Evolutionary conservation across 345 rosid genomes (phyloP).

Genomic region (Laguncularia racemosa): DNA sequence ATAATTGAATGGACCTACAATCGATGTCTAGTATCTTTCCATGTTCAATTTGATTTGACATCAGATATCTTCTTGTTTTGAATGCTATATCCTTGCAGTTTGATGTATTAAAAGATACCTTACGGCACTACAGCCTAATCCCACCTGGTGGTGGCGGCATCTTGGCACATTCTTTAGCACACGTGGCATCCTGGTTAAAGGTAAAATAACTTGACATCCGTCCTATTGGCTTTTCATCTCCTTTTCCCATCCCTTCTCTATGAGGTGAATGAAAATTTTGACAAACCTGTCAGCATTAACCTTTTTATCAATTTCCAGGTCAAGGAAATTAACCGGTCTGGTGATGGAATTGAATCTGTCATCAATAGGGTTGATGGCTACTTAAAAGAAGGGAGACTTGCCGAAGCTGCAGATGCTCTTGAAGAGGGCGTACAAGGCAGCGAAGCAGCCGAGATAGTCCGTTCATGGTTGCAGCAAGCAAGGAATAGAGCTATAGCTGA

Average conservation of each 20-base stretch:
- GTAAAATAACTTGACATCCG: constrained; percentile 24
- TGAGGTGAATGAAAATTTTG: background rate
- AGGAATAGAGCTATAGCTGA: constrained; percentile 85
- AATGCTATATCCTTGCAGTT: constrained; percentile 38
- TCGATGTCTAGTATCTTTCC: background rate
- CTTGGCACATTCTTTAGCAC: constrained; percentile 72
- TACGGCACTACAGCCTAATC: constrained; percentile 80
- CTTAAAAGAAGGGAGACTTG: constrained; percentile 77
- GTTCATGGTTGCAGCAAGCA: constrained; percentile 64
- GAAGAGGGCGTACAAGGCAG: constrained; percentile 89
- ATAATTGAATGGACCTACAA: background rate
- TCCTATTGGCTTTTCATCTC: background rate
- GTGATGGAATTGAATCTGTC: constrained; percentile 67
- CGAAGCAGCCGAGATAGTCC: constrained; percentile 62
- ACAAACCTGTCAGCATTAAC: no score
- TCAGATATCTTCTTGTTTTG: background rate
- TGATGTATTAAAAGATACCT: constrained; percentile 64
- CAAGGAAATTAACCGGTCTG: constrained; percentile 52
- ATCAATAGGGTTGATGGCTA: constrained; percentile 61
- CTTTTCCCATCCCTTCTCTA: background rate
- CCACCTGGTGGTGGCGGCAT: constrained; percentile 91
- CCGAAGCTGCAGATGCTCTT: constrained; percentile 80
- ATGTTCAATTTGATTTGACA: background rate
- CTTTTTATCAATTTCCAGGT: constrained; percentile 25
- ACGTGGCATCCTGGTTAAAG: constrained; percentile 81